These are phyloP conservation scores for Aspergillus haitiensis DNA, from an alignment of 495 filamentous ascomycete species.

Conservation along the genomic window DNA sequence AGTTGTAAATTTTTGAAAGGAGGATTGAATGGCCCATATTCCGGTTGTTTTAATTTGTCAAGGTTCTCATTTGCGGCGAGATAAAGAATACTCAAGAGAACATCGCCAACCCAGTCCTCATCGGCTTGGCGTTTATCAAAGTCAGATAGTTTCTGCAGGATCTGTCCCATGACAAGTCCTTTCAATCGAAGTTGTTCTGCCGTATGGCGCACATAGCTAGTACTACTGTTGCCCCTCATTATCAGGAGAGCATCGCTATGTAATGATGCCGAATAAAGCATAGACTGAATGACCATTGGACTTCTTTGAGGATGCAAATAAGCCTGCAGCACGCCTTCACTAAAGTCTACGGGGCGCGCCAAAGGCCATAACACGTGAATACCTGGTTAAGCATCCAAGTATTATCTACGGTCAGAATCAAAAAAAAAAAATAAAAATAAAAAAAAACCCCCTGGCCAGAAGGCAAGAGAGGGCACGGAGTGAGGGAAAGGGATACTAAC, in stretches of 20 bases:
- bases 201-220: not conserved
- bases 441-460: too few species aligned
- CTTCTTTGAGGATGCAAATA: not conserved
- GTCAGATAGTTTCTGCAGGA: not conserved
- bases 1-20: not conserved
- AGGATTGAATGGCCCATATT: not conserved
- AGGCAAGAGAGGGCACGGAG: not conserved
- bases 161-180: not conserved
- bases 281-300: not conserved
- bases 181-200: not conserved
- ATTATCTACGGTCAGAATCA: not conserved
- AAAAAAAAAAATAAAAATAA: too few species aligned
- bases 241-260: not conserved
- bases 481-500: not conserved
- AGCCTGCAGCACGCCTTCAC: not conserved
- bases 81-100: constrained; percentile 1
- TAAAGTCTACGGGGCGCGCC: not conserved
- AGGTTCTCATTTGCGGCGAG: constrained; percentile 6
- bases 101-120: not conserved
- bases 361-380: not conserved
- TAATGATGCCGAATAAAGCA: constrained; percentile 1
- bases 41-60: not conserved
- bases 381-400: not conserved
- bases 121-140: not conserved
- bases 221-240: not conserved